Evolutionary conservation across 2,329 filamentous ascomycete species (phyloP).

Genomic region (Cladosporium sp.): DNA sequence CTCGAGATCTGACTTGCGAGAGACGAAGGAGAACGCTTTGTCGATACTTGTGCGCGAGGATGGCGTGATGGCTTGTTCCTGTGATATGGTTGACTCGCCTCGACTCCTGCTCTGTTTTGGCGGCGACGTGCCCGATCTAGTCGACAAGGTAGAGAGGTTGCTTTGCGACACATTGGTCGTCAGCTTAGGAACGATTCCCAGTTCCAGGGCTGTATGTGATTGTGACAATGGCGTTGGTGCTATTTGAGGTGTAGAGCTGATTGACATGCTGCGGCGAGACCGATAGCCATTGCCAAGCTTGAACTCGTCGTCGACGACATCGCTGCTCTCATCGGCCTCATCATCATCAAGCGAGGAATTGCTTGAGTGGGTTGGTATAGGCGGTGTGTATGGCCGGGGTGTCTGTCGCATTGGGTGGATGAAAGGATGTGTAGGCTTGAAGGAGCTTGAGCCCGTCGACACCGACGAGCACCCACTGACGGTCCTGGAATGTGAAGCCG

Average conservation of each 20-base stretch:
- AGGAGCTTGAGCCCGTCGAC: slow-evolving; percentile 45
- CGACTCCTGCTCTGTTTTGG: slow-evolving; percentile 36
- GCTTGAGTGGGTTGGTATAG: slow-evolving; percentile 44
- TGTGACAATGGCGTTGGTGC: slow-evolving; percentile 29
- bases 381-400: slow-evolving; percentile 52
- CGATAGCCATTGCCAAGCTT: slow-evolving; percentile 33
- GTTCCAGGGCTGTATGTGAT: slow-evolving; percentile 31
- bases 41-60: slow-evolving; percentile 55
- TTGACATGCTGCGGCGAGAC: slow-evolving; percentile 41
- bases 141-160: slow-evolving; percentile 46
- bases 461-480: slow-evolving; percentile 53
- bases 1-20: slow-evolving; percentile 44
- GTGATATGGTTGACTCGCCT: slow-evolving; percentile 38
- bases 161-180: slow-evolving; percentile 50
- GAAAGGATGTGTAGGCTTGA: slow-evolving; percentile 48
- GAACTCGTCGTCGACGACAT: slow-evolving; percentile 45
- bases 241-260: slow-evolving; percentile 33
- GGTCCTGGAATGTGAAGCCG: slow-evolving; percentile 47
- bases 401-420: slow-evolving; percentile 54
- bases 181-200: slow-evolving; percentile 40
- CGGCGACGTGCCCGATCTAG: slow-evolving; percentile 18
- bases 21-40: slow-evolving; percentile 49
- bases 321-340: slow-evolving; percentile 36
- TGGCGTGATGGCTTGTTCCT: slow-evolving; percentile 46
- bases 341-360: slow-evolving; percentile 46